Percentiles rank a stretch among this genome's conserved stretches.
Conservation (phyloP, 768 basidiomycete genomes). For the Tulasnella sp. region DNA sequence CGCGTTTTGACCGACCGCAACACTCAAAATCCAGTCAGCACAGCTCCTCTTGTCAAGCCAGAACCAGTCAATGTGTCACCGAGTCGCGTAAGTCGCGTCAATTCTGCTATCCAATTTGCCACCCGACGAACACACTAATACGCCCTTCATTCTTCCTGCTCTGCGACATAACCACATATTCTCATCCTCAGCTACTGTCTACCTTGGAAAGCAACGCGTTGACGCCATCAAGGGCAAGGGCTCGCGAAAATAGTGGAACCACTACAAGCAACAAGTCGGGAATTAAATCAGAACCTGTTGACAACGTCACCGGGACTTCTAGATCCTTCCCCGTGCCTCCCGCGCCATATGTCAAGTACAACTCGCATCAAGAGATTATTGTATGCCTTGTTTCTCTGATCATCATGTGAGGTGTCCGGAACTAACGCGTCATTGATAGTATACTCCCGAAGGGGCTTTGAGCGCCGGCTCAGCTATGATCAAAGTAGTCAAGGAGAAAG, state of each 20-base stretch:
- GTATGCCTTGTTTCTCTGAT: neutral
- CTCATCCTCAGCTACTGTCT: neutral
- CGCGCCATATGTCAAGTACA: conserved; percentile 1
- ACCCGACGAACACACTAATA: too few species aligned
- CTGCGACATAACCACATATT: neutral
- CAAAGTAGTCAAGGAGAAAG: conserved; percentile 27
- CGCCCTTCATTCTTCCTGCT: too few species aligned
- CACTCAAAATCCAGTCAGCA: neutral
- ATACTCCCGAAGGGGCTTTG: conserved; percentile 4
- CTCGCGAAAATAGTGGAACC: too few species aligned
- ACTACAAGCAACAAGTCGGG: too few species aligned
- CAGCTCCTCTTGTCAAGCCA: neutral
- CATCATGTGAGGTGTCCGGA: neutral
- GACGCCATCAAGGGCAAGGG: too few species aligned
- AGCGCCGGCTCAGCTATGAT: conserved; percentile 1
- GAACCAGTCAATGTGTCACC: neutral
- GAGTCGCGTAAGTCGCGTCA: too few species aligned
- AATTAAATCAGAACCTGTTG: neutral
- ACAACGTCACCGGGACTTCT: neutral
- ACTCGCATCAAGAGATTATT: neutral
- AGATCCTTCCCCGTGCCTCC: neutral
- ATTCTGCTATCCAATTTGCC: too few species aligned
- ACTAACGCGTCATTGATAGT: neutral
- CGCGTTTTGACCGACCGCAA: conserved; percentile 7
- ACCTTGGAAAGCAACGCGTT: too few species aligned